Base-by-base conservation (phyloP, 768 basidiomycete genomes). In the Russula dissimulans region DNA sequence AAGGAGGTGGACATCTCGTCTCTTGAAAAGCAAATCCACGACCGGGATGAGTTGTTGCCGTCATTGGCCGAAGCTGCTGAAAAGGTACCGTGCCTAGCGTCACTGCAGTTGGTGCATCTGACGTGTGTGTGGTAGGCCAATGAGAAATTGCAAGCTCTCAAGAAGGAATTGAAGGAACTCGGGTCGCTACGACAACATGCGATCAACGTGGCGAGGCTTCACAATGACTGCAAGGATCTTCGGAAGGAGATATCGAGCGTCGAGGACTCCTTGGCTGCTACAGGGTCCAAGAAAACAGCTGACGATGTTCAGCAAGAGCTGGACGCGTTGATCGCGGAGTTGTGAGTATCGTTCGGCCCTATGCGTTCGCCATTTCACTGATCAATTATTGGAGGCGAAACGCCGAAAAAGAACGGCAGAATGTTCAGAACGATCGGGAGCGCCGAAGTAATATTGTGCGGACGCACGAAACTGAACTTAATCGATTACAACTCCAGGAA, bases 241-340 rank as follows among this genome's bases (percentile, higher is more conserved):
- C 76, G 78, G 54, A 74, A 78, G 44, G 90, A 93, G 42, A 80
- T 87, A 47, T 62, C 70, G 9, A 74, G 76, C 49, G 74, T 93
- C 47, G 91, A 97, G 71, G 74, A 74, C 49, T 83, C 88, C 49
- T 78, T 99, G 15, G 74, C 79, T 18, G 73, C 79, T 7, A 84
- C 84, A 2, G 95, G 94, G 2, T 87, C 86, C 38, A 80, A 82
- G 14, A 90, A 84, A 71, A 93, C 94, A 1, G 81, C 82, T 0
- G 89, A 92, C 48, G 93, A 95, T 49, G 86, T 97, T 15, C 89
- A 97, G 70, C 73, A 66, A 29, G 86, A 97, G 68, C 76, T 97
- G 6, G 83, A 87, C 56, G 72, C 74, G 1, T 69, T 95, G 26
- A 76, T 79, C 1, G 74, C 73, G 15, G 78, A 86, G 61, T 76